Evolutionary conservation across 257 asterid genomes (phyloP), one percentile per base, ranked within the genome.

Genomic region (Solanum piurae): DNA sequence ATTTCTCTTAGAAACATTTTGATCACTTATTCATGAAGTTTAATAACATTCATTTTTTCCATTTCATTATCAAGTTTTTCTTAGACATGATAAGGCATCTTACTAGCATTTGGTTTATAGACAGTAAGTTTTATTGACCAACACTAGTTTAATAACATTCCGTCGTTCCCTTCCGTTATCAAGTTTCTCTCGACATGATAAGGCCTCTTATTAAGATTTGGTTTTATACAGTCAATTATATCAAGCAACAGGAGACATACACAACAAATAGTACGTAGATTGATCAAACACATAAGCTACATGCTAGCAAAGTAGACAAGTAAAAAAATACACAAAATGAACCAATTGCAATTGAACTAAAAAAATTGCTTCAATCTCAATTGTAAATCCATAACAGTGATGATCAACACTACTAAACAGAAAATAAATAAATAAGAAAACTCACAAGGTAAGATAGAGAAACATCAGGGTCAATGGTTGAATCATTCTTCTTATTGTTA

Each of bases 401-500:
- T 55, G 31, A n/a, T 62, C 40, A 69, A 64, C 12, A 62, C 7
- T 21, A 86, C 37, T 52, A 23, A 83, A 85, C 69, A 82, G 62
- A 49, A 21, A 36, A 38, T 21, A 74, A 66, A 86, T 12, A 84
- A 36, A 60, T 83, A 34, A 82, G 37, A 68, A 87, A 88, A 33
- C 98, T 92, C 92, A 97, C 99, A 85, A 98, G 92, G 95, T 98
- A 95, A 91, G 99, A 96, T 83, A 97, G 97, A 87, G 95, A 91
- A 90, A 95, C 90, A 91, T 98, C 99, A 91, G 98, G 99, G 95
- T 98, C 99, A 93, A 94, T 90, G 90, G 92, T 87, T 87, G 98
- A 92, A 90, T 91, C 95, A 58, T 68, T 85, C 38, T 12, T 58
- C 23, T 12, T 85, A 20, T 68, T 18, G 27, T 91, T 91, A 12